phyloP scores from a whole-genome alignment of 768 basidiomycete genomes.

The Naganishia antarctica region DNA sequence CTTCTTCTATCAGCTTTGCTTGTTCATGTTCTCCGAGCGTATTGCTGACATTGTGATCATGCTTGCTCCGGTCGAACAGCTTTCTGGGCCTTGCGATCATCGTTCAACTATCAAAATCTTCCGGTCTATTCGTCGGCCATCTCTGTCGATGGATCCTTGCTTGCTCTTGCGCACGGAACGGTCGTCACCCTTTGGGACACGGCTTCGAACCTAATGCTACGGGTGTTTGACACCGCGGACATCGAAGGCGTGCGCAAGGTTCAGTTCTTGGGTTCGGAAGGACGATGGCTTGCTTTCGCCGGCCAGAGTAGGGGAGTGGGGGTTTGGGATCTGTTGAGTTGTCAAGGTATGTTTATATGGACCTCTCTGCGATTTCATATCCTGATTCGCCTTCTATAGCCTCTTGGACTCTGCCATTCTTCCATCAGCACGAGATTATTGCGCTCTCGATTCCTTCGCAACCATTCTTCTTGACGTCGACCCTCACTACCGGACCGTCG shows the following conservation, averaged over 20 bases:
- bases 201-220: slow-evolving; percentile 58
- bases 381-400: not conserved
- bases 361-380: too few species aligned
- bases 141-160: slow-evolving; percentile 79
- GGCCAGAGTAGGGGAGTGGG: slow-evolving; percentile 38
- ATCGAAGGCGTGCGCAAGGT: slow-evolving; percentile 52
- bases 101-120: slow-evolving; percentile 63
- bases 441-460: not conserved
- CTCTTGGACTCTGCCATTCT: slow-evolving; percentile 13
- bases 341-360: slow-evolving; percentile 7
- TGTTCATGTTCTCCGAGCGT: slow-evolving; percentile 19
- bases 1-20: slow-evolving; percentile 26
- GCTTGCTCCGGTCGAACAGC: slow-evolving; percentile 50
- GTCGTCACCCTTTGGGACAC: slow-evolving; percentile 73
- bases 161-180: slow-evolving; percentile 66
- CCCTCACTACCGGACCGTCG: slow-evolving; percentile 6
- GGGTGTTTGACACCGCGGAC: slow-evolving; percentile 60
- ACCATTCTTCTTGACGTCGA: slow-evolving; percentile 8
- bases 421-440: slow-evolving; percentile 15
- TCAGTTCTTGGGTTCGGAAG: slow-evolving; percentile 65
- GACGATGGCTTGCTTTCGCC: slow-evolving; percentile 63
- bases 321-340: slow-evolving; percentile 49
- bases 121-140: slow-evolving; percentile 64
- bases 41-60: slow-evolving; percentile 15
- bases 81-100: slow-evolving; percentile 76